phyloP scores from a whole-genome alignment of 305 asterid genomes.

The Rubia peregrina region DNA sequence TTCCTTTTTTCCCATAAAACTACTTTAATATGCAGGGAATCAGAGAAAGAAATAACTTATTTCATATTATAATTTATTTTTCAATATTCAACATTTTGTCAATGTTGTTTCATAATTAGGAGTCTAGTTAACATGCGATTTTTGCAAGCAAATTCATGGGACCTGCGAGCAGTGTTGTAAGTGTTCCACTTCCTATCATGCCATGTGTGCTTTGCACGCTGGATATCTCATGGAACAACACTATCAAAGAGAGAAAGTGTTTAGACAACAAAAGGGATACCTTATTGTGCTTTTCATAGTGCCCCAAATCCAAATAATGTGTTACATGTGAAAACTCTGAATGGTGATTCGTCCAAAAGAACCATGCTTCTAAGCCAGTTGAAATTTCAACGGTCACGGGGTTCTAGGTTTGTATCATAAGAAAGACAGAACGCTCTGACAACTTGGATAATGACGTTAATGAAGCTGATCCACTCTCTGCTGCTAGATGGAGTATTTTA shows the following conservation, averaged over 20 bases:
- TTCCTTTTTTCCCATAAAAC: no score
- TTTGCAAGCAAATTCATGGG: slow-evolving; percentile 87
- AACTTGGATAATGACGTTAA: slow-evolving; percentile 35
- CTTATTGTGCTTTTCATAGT: slow-evolving; percentile 78
- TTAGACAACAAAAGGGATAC: slow-evolving; percentile 63
- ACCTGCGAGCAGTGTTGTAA: slow-evolving; percentile 89
- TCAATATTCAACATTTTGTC: not conserved
- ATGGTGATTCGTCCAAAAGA: slow-evolving; percentile 54
- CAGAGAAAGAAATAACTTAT: not conserved
- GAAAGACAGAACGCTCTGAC: slow-evolving; percentile 42
- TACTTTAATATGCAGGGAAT: no score
- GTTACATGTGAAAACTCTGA: slow-evolving; percentile 64
- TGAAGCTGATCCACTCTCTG: slow-evolving; percentile 56
- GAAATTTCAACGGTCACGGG: slow-evolving; percentile 44
- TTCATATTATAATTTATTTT: not conserved
- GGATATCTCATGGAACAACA: slow-evolving; percentile 90
- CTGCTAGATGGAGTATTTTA: slow-evolving; percentile 78
- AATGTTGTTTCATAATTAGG: not conserved
- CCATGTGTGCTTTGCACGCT: slow-evolving; percentile 83
- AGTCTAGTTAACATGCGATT: slow-evolving; percentile 53
- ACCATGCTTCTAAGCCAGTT: slow-evolving; percentile 44
- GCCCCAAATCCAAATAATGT: slow-evolving; percentile 42
- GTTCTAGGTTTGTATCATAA: slow-evolving; percentile 54
- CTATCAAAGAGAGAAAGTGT: slow-evolving; percentile 69
- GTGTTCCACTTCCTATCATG: slow-evolving; percentile 76